A percentile compares a stretch with the other conserved stretches of the same genome.
These are phyloP conservation scores for Diplotaxis tenuifolia DNA, from an alignment of 345 rosid genomes.

Conservation along the genomic window DNA sequence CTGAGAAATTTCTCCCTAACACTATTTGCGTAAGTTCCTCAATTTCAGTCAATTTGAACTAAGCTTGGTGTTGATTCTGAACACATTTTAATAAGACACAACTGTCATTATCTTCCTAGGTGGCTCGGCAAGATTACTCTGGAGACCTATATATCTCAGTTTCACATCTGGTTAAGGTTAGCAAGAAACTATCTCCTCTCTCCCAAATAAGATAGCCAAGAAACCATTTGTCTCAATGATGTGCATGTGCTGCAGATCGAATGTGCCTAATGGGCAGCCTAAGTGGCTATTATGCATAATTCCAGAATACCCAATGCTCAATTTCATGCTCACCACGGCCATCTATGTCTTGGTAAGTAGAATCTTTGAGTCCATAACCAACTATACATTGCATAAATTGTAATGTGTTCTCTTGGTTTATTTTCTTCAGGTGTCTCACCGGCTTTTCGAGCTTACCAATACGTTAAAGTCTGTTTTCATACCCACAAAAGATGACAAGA, in stretches of 20 bases:
- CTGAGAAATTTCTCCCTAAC: conserved; percentile 67
- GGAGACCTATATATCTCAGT: conserved; percentile 94
- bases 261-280: conserved; percentile 83
- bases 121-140: conserved; percentile 97
- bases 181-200: conserved; percentile 25
- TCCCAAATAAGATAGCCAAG: background rate
- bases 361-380: background rate
- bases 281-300: conserved; percentile 88
- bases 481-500: conserved; percentile 69
- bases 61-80: conserved; percentile 18
- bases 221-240: conserved; percentile 3
- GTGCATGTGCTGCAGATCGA: conserved; percentile 52
- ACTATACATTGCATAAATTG: background rate
- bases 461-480: conserved; percentile 64
- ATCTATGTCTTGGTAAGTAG: conserved; percentile 66
- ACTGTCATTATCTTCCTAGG: conserved; percentile 41
- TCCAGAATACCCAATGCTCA: conserved; percentile 91
- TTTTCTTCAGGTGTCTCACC: conserved; percentile 61
- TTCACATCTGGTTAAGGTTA: conserved; percentile 98
- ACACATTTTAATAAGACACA: conserved; percentile 9
- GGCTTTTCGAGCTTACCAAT: conserved; percentile 78
- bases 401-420: conserved; percentile 17
- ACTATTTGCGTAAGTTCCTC: conserved; percentile 73
- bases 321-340: conserved; percentile 94
- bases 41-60: conserved; percentile 12